phyloP scores from a whole-genome alignment of 139 green algal genomes.

The Chlorella sp. region DNA sequence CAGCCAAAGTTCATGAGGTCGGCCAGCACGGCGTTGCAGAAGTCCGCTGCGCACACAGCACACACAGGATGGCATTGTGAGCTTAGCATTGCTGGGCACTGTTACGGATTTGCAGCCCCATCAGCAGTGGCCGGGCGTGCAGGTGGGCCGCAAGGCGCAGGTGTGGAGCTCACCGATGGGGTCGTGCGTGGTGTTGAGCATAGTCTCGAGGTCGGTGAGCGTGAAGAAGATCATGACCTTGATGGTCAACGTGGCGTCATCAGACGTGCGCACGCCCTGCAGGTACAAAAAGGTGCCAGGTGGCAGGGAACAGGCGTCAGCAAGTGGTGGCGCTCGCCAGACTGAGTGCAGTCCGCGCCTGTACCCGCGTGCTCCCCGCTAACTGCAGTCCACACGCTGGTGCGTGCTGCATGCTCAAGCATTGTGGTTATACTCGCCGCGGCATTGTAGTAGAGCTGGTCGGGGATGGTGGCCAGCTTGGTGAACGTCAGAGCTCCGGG shows the following conservation, averaged over 20 bases:
- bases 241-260: constrained; percentile 17
- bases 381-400: no score
- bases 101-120: no score
- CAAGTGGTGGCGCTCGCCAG: no score
- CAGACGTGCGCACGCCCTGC: constrained; percentile 11
- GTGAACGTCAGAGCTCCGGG: constrained; percentile 18
- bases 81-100: no score
- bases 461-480: constrained; percentile 21
- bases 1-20: constrained; percentile 18
- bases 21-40: constrained; percentile 18
- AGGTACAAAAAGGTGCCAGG: not conserved
- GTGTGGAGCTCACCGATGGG: constrained; percentile 7
- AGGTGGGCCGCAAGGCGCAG: not conserved
- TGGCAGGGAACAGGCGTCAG: no score
- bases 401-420: not conserved
- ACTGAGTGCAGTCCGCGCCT: no score
- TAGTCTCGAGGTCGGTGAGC: constrained; percentile 9
- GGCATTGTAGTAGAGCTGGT: constrained; percentile 21
- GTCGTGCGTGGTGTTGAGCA: constrained; percentile 19
- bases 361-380: no score
- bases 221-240: constrained; percentile 14
- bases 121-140: no score
- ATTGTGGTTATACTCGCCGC: no score
- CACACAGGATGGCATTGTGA: no score
- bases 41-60: constrained; percentile 14